Base-by-base conservation (phyloP, 495 filamentous ascomycete genomes). In the Beverwykella pulmonaria region DNA sequence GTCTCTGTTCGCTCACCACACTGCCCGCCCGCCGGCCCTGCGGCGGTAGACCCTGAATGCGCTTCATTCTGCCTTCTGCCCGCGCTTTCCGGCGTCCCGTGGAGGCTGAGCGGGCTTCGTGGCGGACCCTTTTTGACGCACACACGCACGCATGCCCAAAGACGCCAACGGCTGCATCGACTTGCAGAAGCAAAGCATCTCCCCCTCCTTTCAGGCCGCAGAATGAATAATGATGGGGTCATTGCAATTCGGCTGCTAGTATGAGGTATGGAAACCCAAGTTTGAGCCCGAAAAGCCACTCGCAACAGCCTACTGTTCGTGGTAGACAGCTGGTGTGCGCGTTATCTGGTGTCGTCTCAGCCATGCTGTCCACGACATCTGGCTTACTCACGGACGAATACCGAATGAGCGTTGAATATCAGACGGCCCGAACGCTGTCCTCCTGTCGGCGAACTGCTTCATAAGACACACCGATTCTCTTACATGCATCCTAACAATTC, bases 31-130 rank as follows among this genome's bases (percentile, higher is more conserved):
- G 25, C 2, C 8, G 22, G 54, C 54, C 54, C 54, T 58, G 54
- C 30, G 54, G 52, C 52, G 39, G 20, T 23, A 32, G 26, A 20
- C 36, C 36, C 26, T 58, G 19, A 19, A 22, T 12, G 19, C n/a
- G 52, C 52, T 19, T 54, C 52, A 54, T 26, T 46, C 34, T 39
- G 20, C 36, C 54, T 26, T 46, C 34, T 39, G 20, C 36, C 54
- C 54, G 54, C 41, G 30, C n/a, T 58, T 41, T 34, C 54, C 54
- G 54, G 54, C 54, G 1, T 32, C 10, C 34, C 26, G 54, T 23
- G 54, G 54, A 58, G 54, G 54, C 54, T 58, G 54, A 58, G 53
- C 53, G n/a, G 26, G 48, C 48, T 52, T 26, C 17, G 17, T 26
- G 10, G 48, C 25, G 5, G 19, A 10, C 48, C 10, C 12, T n/a